Conservation (phyloP, 2,329 filamentous ascomycete genomes). For the Neofusicoccum cordaticola region DNA sequence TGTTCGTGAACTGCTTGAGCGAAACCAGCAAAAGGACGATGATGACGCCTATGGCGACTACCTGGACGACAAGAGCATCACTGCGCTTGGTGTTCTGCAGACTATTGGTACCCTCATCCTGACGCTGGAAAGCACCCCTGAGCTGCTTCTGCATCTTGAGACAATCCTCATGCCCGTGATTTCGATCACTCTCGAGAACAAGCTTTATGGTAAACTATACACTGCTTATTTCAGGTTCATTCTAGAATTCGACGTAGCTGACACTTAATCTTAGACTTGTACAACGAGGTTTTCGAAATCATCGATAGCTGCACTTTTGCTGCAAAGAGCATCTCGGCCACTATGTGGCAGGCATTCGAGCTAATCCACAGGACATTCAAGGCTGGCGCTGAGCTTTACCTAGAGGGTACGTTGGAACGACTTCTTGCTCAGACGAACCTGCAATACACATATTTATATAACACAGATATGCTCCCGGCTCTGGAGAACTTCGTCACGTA, state of each 20-base stretch:
- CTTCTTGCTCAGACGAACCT: not conserved
- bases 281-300: constrained; percentile 98
- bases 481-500: constrained; percentile 98
- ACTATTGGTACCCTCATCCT: constrained; percentile 97
- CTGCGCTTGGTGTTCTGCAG: constrained; percentile 90
- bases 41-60: constrained; percentile 85
- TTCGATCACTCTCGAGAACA: constrained; percentile 93
- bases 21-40: constrained; percentile 70
- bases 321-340: constrained; percentile 89
- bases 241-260: not conserved
- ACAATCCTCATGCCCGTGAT: constrained; percentile 97
- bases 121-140: constrained; percentile 93
- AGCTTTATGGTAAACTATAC: constrained; percentile 74
- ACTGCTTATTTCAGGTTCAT: not conserved
- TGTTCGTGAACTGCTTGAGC: constrained; percentile 84
- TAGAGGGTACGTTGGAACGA: constrained; percentile 57
- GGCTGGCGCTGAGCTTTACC: constrained; percentile 90
- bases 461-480: constrained; percentile 85
- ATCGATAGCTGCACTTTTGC: constrained; percentile 99
- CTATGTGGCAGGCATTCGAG: constrained; percentile 99
- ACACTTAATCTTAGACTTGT: constrained; percentile 61
- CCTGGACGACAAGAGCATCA: constrained; percentile 97
- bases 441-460: constrained; percentile 14
- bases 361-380: constrained; percentile 97
- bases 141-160: constrained; percentile 91